Evolutionary conservation across 2,329 filamentous ascomycete species (phyloP), one percentile per base, ranked within the genome.

Genomic region (Elsinoe fawcettii): DNA sequence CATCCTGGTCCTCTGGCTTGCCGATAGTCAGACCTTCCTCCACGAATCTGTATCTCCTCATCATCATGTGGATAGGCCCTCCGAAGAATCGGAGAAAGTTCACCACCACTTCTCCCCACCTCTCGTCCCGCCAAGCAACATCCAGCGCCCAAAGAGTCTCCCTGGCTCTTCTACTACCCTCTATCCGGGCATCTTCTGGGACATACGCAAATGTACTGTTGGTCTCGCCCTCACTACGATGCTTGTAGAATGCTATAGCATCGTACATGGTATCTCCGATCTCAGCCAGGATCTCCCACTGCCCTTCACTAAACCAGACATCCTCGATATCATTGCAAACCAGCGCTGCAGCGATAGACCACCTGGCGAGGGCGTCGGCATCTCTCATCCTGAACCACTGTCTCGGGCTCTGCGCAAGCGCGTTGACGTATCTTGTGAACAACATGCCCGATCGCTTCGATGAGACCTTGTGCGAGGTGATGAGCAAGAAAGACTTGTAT

Each of bases 31-130:
- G 53, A 2, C 60, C 65, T 27, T 71, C 69, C 60, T 71, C 68
- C n/a, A 69, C 65, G 56, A 66, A 71, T 3, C 69, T 64, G 58
- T 71, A 70, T 5, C 68, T 60, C n/a, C 69, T 62, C 67, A 67
- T 70, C 63, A 66, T 68, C 63, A 71, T 65, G 41, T 71, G 68
- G 25, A 70, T 64, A 1, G 68, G 66, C 3, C 69, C 69, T 5
- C 67, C 67, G 30, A 70, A 66, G 25, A 61, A 59, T 1, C 69
- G 65, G 3, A 69, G 5, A 37, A 70, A 65, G 58, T 66, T 66
- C 22, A 63, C 54, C 25, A 63, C 44, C n/a, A 41, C 37, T 41
- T 41, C 37, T 3, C 37, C 37, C 37, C 37, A 41, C n/a, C 14
- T 41, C 37, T 41, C 37, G 37, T 18, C n/a, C n/a, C 37, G 5